Evolutionary conservation across 257 asterid genomes (phyloP).

Genomic region (Coffea canephora): DNA sequence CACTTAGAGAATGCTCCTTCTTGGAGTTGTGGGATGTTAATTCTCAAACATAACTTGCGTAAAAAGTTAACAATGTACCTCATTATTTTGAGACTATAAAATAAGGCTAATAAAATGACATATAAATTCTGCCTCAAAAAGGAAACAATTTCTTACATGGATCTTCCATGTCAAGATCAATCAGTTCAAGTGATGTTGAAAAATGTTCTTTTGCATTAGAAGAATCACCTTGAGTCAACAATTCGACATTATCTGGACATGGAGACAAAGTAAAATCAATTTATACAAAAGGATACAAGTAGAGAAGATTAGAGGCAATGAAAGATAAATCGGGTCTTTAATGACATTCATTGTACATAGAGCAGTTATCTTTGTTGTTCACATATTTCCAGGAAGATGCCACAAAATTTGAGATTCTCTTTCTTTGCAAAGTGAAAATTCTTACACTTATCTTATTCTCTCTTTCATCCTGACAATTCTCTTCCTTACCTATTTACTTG

Average conservation of each 20-base stretch:
- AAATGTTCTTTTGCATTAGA: not conserved
- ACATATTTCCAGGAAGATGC: not conserved
- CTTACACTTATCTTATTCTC: too few species aligned
- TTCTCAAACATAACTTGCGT: not conserved
- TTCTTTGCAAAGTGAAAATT: not conserved
- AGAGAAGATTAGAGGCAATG: not conserved
- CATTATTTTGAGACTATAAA: not conserved
- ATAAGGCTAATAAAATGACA: not conserved
- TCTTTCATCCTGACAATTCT: not conserved
- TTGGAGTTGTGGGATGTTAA: not conserved
- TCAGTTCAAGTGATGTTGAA: constrained; percentile 4
- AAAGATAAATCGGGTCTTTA: not conserved
- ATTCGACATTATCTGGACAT: not conserved
- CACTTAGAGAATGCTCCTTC: not conserved
- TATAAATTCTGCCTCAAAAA: not conserved
- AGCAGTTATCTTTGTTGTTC: not conserved
- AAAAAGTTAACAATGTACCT: too few species aligned
- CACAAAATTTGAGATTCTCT: not conserved
- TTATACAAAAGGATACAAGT: not conserved
- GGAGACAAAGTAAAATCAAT: not conserved
- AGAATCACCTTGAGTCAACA: not conserved
- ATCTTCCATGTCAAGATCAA: not conserved
- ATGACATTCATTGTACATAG: not conserved
- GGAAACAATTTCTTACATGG: not conserved
- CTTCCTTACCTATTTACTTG: not conserved